These are phyloP conservation scores for Barnettozyma vustinii DNA, from an alignment of 805 yeast species.

Conservation along the genomic window DNA sequence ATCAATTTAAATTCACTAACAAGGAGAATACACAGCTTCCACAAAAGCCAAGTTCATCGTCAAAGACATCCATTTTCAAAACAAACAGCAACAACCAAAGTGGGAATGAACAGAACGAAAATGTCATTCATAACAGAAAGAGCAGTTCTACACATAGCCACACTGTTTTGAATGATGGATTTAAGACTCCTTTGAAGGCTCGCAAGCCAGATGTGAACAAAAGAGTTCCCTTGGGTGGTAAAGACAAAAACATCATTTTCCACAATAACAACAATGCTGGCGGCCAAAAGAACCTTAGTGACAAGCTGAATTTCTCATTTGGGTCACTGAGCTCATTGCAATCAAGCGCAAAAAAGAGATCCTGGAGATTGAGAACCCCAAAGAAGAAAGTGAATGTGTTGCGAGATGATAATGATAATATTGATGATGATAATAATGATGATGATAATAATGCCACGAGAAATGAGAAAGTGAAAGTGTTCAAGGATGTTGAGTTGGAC, in stretches of 20 bases:
- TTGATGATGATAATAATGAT: conserved; percentile 17
- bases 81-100: not conserved
- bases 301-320: not conserved
- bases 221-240: conserved; percentile 26
- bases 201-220: conserved; percentile 4
- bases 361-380: conserved; percentile 19
- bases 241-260: conserved; percentile 16
- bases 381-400: conserved; percentile 29
- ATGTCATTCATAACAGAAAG: conserved; percentile 1
- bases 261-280: conserved; percentile 1
- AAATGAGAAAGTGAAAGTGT: conserved; percentile 7
- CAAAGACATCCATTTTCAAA: conserved; percentile 8
- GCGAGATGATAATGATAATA: conserved; percentile 25
- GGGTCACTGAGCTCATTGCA: conserved; percentile 3
- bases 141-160: not conserved
- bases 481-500: conserved; percentile 39
- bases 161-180: conserved; percentile 1
- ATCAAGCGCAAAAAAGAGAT: conserved; percentile 8
- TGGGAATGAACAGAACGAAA: not conserved
- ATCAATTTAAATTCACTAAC: conserved; percentile 10
- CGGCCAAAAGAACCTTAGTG: conserved; percentile 1
- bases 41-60: conserved; percentile 1
- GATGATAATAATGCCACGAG: conserved; percentile 2
- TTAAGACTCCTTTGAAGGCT: conserved; percentile 11
- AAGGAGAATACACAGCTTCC: conserved; percentile 13